These are phyloP conservation scores for Tilletia setariae DNA, from an alignment of 1,284 basidiomycete species.

Conservation along the genomic window DNA sequence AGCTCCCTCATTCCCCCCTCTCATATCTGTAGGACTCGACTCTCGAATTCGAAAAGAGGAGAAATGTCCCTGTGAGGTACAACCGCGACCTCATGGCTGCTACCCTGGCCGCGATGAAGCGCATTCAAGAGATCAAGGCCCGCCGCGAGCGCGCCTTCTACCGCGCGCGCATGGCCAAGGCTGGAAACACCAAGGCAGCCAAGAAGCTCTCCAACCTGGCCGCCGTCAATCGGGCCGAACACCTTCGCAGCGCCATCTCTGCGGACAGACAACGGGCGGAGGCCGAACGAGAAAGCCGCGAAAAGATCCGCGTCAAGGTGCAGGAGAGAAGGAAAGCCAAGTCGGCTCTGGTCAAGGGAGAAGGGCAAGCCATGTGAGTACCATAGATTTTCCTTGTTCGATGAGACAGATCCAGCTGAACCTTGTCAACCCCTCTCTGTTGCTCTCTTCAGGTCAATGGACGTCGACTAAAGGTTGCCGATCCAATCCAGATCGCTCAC, in stretches of 20 bases:
- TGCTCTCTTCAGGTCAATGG: constrained; percentile 12
- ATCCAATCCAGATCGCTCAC: not conserved
- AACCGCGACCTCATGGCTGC: constrained; percentile 88
- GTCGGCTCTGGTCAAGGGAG: constrained; percentile 20
- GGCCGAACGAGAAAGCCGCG: constrained; percentile 6
- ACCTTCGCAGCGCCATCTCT: constrained; percentile 28
- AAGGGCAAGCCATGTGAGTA: constrained; percentile 18
- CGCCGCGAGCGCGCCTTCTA: constrained; percentile 92
- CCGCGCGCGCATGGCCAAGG: constrained; percentile 50
- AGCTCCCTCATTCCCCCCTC: not conserved
- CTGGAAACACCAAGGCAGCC: constrained; percentile 42
- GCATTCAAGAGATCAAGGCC: constrained; percentile 86
- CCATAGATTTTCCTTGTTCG: not conserved
- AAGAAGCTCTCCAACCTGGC: constrained; percentile 44
- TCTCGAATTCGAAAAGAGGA: constrained; percentile 97
- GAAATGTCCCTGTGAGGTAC: constrained; percentile 96
- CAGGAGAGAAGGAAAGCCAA: constrained; percentile 16
- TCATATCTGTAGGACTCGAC: constrained; percentile 68
- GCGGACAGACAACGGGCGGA: constrained; percentile 17
- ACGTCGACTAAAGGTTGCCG: not conserved
- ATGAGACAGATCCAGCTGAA: too few relatives aligned
- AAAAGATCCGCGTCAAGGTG: constrained; percentile 17
- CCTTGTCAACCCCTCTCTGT: not conserved
- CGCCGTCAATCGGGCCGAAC: constrained; percentile 45
- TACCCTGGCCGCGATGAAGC: constrained; percentile 96